A percentile compares a stretch with the other conserved stretches of the same genome.
Conservation (phyloP, 257 asterid genomes). For the Solanum bulbocastanum region DNA sequence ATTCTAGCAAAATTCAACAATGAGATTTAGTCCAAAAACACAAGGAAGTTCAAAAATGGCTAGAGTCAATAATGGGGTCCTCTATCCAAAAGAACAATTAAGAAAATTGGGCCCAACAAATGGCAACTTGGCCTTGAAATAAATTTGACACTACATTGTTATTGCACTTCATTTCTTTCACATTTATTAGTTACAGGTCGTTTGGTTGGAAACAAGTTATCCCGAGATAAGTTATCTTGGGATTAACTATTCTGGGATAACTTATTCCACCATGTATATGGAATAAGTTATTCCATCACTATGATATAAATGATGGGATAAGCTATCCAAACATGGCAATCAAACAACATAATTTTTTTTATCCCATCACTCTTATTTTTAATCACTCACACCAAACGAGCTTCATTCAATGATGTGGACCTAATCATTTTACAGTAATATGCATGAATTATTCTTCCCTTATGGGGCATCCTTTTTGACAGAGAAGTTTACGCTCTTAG, state of each 20-base stretch:
- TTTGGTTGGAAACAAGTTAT: too few relatives aligned
- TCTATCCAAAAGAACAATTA: not conserved
- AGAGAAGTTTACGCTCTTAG: not conserved
- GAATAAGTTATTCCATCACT: too few relatives aligned
- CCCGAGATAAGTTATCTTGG: too few relatives aligned
- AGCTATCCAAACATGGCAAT: too few relatives aligned
- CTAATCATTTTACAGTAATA: not conserved
- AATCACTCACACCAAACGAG: too few relatives aligned
- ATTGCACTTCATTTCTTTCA: not conserved
- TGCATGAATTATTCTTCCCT: not conserved
- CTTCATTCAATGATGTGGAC: not conserved
- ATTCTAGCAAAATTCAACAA: not conserved
- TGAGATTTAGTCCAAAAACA: not conserved
- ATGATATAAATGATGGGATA: too few relatives aligned
- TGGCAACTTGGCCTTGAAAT: not conserved
- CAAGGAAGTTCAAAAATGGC: not conserved
- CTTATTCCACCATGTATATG: too few relatives aligned
- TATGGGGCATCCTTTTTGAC: not conserved
- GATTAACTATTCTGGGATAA: too few relatives aligned
- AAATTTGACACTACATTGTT: not conserved
- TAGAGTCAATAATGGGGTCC: not conserved
- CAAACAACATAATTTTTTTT: too few relatives aligned
- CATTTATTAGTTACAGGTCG: not conserved
- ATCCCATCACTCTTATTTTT: too few relatives aligned
- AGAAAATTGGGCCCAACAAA: not conserved